Base-by-base conservation (phyloP, 495 filamentous ascomycete genomes). In the Penicillium coffeae region DNA sequence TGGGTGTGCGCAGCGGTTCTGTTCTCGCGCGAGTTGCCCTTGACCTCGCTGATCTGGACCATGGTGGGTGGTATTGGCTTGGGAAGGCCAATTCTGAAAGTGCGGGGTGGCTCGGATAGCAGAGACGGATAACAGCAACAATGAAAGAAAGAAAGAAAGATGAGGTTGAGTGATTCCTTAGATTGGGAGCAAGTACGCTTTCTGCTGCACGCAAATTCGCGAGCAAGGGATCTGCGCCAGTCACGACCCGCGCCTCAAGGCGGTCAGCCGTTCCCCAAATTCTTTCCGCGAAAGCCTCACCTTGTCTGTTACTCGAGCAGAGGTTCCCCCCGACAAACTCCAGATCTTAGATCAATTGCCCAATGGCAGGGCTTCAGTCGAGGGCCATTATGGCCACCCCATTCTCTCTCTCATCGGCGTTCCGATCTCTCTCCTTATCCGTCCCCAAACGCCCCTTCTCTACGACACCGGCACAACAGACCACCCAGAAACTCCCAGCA, bases 11-110 rank as follows among this genome's bases (percentile, higher is more conserved):
- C 87, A 30, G 93, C 90, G 19, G 92, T 98, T 59, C 94, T 83
- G 70, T 93, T 90, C 68, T 95, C 90, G 77, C 93, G 90, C 72
- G 85, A 85, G 73, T 89, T 91, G 75, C 87, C 86, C 75, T 95
- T 94, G 59, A 96, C 89, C 76, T 96, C 92, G 70, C 85, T 90
- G 74, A 96, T 94, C 64, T 90, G 87, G 47, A 96, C 90, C 89
- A 95, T 95, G 66, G 45, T 68, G 50, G 45, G 54, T 46, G 55
- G 54, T 60, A 59, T 57, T 48, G 59, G 54, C 62, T 58, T 59
- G 38, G 33, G 32, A 30, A 14, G 63, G 60, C 56, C 60, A 64
- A 51, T 18, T n/a, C n/a, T n/a, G 35, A 32, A 38, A 25, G 13
- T 36, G 30, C 45, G 38, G 54, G 45, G 19, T 10, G 38, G 44